These are phyloP conservation scores for Sphagnurus paluster DNA, from an alignment of 1,284 basidiomycete species.

Conservation along the genomic window DNA sequence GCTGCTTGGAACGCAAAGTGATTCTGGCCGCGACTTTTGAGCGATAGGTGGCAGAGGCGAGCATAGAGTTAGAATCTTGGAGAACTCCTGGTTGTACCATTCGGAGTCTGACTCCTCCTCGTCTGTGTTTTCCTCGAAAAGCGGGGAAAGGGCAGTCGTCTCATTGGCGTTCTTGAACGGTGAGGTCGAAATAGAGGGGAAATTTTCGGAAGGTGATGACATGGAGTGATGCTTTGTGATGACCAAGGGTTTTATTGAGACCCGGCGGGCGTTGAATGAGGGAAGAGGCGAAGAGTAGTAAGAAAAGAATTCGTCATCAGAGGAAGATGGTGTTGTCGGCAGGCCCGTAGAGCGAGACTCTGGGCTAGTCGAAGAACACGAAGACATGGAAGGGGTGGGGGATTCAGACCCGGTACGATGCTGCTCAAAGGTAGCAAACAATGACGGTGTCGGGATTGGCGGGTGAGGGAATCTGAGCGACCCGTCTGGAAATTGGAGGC, in stretches of 20 bases:
- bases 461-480: conserved; percentile 37
- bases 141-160: conserved; percentile 1
- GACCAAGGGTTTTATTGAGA: conserved; percentile 37
- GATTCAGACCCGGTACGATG: conserved; percentile 25
- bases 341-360: conserved; percentile 30
- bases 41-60: conserved; percentile 28
- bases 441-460: conserved; percentile 30
- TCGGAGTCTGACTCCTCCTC: conserved; percentile 34
- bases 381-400: conserved; percentile 28
- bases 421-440: conserved; percentile 16
- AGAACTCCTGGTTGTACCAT: conserved; percentile 42
- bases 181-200: conserved; percentile 8
- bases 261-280: conserved; percentile 29
- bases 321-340: conserved; percentile 40
- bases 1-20: conserved; percentile 15
- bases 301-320: conserved; percentile 35
- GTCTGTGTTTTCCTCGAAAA: conserved; percentile 12
- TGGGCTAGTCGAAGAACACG: conserved; percentile 32
- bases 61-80: conserved; percentile 32
- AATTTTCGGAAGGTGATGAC: conserved; percentile 14
- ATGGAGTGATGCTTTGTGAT: conserved; percentile 33
- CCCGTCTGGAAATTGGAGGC: conserved; percentile 32
- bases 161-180: conserved; percentile 15
- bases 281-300: conserved; percentile 22
- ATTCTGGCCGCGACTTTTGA: conserved; percentile 34